phyloP scores from a whole-genome alignment of 441 rosid species.

The Corymbia calophylla region DNA sequence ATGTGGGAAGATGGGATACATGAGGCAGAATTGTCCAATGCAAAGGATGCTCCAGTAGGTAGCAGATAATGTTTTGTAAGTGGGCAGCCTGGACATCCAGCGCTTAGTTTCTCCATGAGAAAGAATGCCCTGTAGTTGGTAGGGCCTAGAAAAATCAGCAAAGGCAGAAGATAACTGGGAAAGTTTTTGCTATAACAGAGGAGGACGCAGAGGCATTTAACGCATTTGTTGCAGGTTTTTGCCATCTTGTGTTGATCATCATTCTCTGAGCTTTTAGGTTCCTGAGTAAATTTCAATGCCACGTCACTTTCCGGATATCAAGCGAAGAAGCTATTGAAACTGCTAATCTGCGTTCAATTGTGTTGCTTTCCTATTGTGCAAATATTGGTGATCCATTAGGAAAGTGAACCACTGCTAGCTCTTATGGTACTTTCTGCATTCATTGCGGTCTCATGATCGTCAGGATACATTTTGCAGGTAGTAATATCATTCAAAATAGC shows the following conservation, averaged over 20 bases:
- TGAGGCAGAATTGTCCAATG: too few species aligned
- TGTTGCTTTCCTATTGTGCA: background rate
- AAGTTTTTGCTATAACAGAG: too few species aligned
- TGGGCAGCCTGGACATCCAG: too few species aligned
- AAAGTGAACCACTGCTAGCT: background rate
- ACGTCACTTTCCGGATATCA: slow-evolving; percentile 30
- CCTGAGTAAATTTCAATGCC: background rate
- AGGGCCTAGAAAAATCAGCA: too few species aligned
- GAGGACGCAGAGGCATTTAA: too few species aligned
- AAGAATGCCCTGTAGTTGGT: too few species aligned
- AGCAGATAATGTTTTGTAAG: too few species aligned
- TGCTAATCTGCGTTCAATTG: slow-evolving; percentile 27
- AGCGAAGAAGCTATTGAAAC: slow-evolving; percentile 81
- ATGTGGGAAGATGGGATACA: too few species aligned
- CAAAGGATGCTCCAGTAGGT: too few species aligned
- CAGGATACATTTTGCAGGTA: slow-evolving; percentile 32
- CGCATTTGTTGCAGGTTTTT: background rate
- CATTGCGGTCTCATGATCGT: background rate
- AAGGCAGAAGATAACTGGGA: too few species aligned
- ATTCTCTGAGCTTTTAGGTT: background rate
- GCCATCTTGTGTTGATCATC: background rate
- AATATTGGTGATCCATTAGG: background rate
- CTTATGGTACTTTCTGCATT: background rate
- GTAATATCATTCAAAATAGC: slow-evolving; percentile 93
- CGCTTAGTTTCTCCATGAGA: too few species aligned